Evolutionary conservation across 495 filamentous ascomycete genomes (phyloP), one percentile per base, ranked within the genome.

Genomic region (Trichoderma virens): DNA sequence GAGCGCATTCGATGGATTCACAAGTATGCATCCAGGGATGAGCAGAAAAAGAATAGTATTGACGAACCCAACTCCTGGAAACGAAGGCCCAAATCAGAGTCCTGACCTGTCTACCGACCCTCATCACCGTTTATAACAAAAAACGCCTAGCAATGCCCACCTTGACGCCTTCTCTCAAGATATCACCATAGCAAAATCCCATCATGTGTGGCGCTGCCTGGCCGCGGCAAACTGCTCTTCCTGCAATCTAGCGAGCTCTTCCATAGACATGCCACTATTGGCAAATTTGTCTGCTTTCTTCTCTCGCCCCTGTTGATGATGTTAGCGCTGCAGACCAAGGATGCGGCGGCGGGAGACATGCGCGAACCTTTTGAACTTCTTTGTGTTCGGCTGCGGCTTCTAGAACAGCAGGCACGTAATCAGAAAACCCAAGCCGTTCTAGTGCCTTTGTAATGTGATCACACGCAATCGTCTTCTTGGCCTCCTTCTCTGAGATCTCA

Each of bases 231-330:
- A 98, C 70, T 97, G 84, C 72, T 94, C 90, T 78, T 92, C 86
- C 71, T 98, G 94, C 66, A 96, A 85, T 14, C 87, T 84, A 51
- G 96, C 81, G 25, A 98, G 83, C 74, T 98, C 88, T 69, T 95
- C 94, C 73, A 96, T 83, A 0, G 88, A 88, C 75, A 98, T 73
- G 4, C 94, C 94, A 72, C 91, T 96, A 71, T 91, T 86, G 71
- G 97, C 94, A 76, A 97, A 89, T 77, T 97, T 98, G 75, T 90
- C 95, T 67, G 93, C 88, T 71, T 96, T 96, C 83, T 96, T 96
- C 79, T 98, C 94, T 31, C 95, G 89, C 5, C 86, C 89, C 93
- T 98, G 66, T 63, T 63, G 61, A 28, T 38, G 60, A 20, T 39
- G 63, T 73, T 65, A 70, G 59, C 34, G 2, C 8, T 7, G 51